Conservation (phyloP, 2,329 filamentous ascomycete species). For the Neocatenulostroma microsporum region DNA sequence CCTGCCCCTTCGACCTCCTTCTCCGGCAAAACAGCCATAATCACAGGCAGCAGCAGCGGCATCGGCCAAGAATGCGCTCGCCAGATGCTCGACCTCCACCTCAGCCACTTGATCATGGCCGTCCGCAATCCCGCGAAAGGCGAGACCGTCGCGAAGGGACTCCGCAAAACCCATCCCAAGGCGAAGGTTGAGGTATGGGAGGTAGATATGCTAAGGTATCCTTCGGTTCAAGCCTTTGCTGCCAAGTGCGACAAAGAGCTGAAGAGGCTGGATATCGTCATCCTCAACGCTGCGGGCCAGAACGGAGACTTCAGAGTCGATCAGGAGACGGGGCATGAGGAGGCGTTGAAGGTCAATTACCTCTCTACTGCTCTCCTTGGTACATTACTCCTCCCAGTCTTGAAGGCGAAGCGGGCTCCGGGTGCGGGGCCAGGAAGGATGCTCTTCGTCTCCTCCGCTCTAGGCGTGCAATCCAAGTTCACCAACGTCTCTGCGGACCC, state of each 20-base stretch:
- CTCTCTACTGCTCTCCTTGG: conserved; percentile 50
- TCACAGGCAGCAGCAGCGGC: conserved; percentile 33
- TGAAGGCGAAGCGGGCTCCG: no score
- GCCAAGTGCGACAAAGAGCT: conserved; percentile 20
- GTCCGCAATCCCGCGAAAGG: conserved; percentile 32
- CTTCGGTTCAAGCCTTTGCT: conserved; percentile 18
- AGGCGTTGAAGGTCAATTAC: conserved; percentile 50
- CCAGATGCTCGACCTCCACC: conserved; percentile 32
- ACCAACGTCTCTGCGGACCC: neutral
- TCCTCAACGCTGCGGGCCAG: conserved; percentile 35
- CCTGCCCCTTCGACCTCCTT: no score
- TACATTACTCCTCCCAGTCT: conserved; percentile 40
- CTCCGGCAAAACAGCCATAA: conserved; percentile 14
- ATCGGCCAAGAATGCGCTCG: conserved; percentile 31
- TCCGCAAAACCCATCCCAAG: conserved; percentile 18
- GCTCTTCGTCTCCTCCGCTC: conserved; percentile 8
- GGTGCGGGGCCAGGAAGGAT: conserved; percentile 9
- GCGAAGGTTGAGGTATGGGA: conserved; percentile 28
- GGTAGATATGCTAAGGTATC: conserved; percentile 21
- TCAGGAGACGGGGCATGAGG: conserved; percentile 32
- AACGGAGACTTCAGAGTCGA: conserved; percentile 17
- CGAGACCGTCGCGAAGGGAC: conserved; percentile 18
- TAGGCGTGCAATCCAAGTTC: conserved; percentile 2
- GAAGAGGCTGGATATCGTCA: conserved; percentile 28
- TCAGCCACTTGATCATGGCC: conserved; percentile 32